Conservation (phyloP, 345 rosid genomes). For the Arabidopsis suecica region DNA sequence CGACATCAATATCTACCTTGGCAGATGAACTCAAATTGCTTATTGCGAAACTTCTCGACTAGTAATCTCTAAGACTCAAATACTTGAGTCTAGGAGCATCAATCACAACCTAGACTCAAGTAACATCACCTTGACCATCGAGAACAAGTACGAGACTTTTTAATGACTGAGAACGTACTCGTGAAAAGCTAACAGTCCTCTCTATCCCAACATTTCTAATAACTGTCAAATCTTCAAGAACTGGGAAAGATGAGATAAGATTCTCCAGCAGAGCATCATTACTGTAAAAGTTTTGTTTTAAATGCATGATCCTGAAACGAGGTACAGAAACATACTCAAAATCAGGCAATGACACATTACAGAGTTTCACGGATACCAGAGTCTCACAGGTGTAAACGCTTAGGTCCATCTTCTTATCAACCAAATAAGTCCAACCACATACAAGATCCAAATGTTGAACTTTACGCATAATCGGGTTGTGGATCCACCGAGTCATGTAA, state of each 20-base stretch:
- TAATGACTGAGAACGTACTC: slow-evolving; percentile 16
- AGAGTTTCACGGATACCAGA: not conserved
- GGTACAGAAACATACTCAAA: slow-evolving; percentile 17
- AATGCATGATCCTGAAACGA: slow-evolving; percentile 14
- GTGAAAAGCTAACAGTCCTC: not conserved
- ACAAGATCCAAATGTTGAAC: not conserved
- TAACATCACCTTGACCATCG: not conserved
- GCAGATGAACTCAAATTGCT: not conserved
- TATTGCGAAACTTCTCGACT: not conserved
- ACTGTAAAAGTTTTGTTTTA: not conserved
- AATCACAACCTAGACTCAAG: slow-evolving; percentile 14
- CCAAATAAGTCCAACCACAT: not conserved
- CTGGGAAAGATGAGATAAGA: not conserved
- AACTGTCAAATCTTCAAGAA: slow-evolving; percentile 8
- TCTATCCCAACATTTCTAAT: not conserved
- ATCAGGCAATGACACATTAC: not conserved
- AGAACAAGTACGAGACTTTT: not conserved
- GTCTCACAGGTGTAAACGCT: slow-evolving; percentile 25
- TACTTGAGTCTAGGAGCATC: slow-evolving; percentile 14
- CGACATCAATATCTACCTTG: slow-evolving; percentile 15
- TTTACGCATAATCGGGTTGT: not conserved
- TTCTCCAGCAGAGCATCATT: not conserved
- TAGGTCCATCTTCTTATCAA: not conserved
- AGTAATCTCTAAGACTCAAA: not conserved
- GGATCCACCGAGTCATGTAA: not conserved